Evolutionary conservation across 805 yeast species (phyloP).

Genomic region (Yarrowia porcina): DNA sequence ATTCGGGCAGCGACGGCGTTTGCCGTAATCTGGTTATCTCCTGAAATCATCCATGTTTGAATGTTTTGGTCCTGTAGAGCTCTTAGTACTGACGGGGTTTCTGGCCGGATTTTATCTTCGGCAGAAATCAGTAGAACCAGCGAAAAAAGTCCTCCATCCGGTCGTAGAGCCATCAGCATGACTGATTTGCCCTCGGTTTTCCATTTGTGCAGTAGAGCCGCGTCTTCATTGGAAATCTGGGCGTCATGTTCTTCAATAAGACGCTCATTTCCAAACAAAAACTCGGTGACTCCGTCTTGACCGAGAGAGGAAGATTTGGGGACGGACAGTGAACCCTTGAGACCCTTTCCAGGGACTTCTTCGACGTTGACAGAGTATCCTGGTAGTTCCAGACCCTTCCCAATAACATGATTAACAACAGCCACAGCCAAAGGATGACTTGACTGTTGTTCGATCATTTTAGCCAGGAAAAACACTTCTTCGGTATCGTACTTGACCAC

Average conservation of each 20-base stretch:
- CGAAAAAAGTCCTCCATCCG: conserved; percentile 38
- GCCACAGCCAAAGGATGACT: conserved; percentile 68
- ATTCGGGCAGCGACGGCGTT: conserved; percentile 60
- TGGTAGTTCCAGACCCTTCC: conserved; percentile 23
- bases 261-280: conserved; percentile 57
- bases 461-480: conserved; percentile 38
- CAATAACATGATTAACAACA: conserved; percentile 43
- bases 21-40: conserved; percentile 68
- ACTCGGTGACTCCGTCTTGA: conserved; percentile 32
- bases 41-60: conserved; percentile 72
- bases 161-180: conserved; percentile 49
- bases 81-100: conserved; percentile 51
- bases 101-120: conserved; percentile 53
- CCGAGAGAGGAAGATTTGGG: background rate
- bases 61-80: conserved; percentile 45
- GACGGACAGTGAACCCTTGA: conserved; percentile 43
- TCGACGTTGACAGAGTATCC: conserved; percentile 39
- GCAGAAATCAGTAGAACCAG: conserved; percentile 52
- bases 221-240: conserved; percentile 40
- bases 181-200: conserved; percentile 63
- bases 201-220: conserved; percentile 48
- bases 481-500: background rate
- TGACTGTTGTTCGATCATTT: conserved; percentile 61
- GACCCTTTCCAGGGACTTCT: conserved; percentile 60
- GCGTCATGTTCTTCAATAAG: conserved; percentile 51